phyloP scores from a whole-genome alignment of 1,139 yeast species.

The Lodderomyces pseudojiufengensis region DNA sequence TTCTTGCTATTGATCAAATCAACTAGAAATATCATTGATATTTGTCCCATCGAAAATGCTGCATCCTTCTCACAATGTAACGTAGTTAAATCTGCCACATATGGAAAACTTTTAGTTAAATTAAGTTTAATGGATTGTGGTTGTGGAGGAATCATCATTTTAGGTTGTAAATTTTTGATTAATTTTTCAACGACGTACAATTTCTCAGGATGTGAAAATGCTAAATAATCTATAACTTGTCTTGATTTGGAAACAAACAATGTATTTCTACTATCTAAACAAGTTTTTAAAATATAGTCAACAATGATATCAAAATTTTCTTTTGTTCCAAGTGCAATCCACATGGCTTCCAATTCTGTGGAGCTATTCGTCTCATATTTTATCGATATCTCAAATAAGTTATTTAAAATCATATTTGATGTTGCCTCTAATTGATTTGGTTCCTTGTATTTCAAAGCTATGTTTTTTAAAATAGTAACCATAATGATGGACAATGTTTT shows the following conservation, averaged over 20 bases:
- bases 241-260: slow-evolving; percentile 74
- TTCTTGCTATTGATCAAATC: slow-evolving; percentile 66
- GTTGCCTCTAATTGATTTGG: slow-evolving; percentile 34
- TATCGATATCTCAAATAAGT: slow-evolving; percentile 80
- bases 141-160: slow-evolving; percentile 77
- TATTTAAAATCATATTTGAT: slow-evolving; percentile 75
- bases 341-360: slow-evolving; percentile 86
- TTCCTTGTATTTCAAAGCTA: background rate
- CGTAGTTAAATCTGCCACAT: slow-evolving; percentile 67
- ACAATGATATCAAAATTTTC: slow-evolving; percentile 69
- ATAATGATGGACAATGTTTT: slow-evolving; percentile 29
- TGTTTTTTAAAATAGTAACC: background rate
- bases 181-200: slow-evolving; percentile 59
- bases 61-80: slow-evolving; percentile 63
- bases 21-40: slow-evolving; percentile 79
- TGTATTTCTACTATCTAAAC: slow-evolving; percentile 70
- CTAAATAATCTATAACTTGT: slow-evolving; percentile 74
- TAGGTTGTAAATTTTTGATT: slow-evolving; percentile 71
- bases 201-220: slow-evolving; percentile 57
- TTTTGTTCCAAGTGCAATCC: slow-evolving; percentile 79
- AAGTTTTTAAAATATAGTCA: slow-evolving; percentile 64
- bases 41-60: slow-evolving; percentile 81
- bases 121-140: slow-evolving; percentile 7
- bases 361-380: slow-evolving; percentile 69
- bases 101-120: slow-evolving; percentile 37